A percentile compares a stretch with the other conserved stretches of the same genome.
These are phyloP conservation scores for Nidula microcarpa DNA, from an alignment of 768 basidiomycete genomes.

Conservation along the genomic window DNA sequence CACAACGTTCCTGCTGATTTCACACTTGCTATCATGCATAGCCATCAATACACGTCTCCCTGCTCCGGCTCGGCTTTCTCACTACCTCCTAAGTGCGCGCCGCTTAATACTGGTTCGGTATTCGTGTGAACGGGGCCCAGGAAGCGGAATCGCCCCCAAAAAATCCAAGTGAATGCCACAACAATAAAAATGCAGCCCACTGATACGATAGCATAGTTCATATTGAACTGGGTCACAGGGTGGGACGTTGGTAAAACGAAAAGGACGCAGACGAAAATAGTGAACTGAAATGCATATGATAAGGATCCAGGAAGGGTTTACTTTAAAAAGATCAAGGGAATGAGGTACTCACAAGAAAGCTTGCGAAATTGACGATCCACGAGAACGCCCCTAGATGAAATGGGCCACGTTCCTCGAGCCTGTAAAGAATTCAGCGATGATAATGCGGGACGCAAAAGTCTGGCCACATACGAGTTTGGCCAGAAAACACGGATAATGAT, in stretches of 20 bases:
- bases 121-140: conserved; percentile 41
- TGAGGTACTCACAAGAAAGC: conserved; percentile 34
- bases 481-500: conserved; percentile 58
- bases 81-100: not conserved
- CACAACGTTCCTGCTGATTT: not conserved
- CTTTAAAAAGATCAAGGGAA: not conserved
- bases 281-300: conserved; percentile 31
- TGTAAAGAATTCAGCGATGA: conserved; percentile 13
- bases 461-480: conserved; percentile 40
- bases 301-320: not conserved
- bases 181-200: conserved; percentile 42
- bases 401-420: conserved; percentile 44
- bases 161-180: conserved; percentile 41
- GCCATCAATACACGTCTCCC: not conserved
- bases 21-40: not conserved
- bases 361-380: conserved; percentile 45
- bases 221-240: conserved; percentile 45
- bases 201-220: conserved; percentile 58
- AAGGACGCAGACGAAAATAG: conserved; percentile 48
- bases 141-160: conserved; percentile 45
- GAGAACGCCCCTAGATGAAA: conserved; percentile 52
- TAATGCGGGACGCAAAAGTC: not conserved
- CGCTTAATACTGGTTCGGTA: conserved; percentile 2
- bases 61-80: not conserved
- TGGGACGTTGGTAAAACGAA: conserved; percentile 55